These are phyloP conservation scores for Fusarium sp. DNA, from an alignment of 2,329 filamentous ascomycete genomes.

Conservation along the genomic window DNA sequence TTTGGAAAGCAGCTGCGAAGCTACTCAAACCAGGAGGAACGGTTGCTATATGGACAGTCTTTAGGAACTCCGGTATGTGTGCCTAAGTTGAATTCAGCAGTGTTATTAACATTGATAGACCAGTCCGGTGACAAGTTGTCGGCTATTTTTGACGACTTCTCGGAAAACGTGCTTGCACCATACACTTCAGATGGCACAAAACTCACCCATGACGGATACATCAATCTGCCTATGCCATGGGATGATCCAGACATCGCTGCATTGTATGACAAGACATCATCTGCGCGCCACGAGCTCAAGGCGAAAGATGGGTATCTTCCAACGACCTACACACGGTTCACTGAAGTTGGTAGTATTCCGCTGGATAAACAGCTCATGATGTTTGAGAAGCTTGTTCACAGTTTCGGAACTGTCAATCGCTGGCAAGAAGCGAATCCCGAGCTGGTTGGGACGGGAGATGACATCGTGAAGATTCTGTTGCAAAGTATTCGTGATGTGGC, in stretches of 20 bases:
- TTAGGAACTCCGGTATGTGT: background rate
- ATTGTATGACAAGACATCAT: background rate
- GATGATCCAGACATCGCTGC: background rate
- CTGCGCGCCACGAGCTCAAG: background rate
- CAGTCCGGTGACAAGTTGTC: background rate
- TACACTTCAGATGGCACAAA: background rate
- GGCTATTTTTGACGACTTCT: background rate
- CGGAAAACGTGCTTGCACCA: background rate
- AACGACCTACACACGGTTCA: fast-evolving
- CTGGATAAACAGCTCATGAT: background rate
- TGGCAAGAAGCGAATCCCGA: conserved; percentile 13
- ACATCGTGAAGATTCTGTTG: background rate
- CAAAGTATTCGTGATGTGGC: background rate
- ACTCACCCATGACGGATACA: background rate
- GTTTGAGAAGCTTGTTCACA: background rate
- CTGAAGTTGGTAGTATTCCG: fast-evolving
- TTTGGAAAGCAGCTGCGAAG: conserved; percentile 7
- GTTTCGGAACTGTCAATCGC: background rate
- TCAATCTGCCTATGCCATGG: conserved; percentile 13
- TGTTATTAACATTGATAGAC: background rate
- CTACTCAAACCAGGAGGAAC: conserved; percentile 11
- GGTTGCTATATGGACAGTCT: conserved; percentile 7
- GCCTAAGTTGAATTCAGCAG: too few relatives aligned
- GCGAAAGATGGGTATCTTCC: background rate
- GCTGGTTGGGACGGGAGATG: background rate